Evolutionary conservation across 1,284 basidiomycete species (phyloP), one percentile per base, ranked within the genome.

Genomic region (Boletellus dicymbophilus): DNA sequence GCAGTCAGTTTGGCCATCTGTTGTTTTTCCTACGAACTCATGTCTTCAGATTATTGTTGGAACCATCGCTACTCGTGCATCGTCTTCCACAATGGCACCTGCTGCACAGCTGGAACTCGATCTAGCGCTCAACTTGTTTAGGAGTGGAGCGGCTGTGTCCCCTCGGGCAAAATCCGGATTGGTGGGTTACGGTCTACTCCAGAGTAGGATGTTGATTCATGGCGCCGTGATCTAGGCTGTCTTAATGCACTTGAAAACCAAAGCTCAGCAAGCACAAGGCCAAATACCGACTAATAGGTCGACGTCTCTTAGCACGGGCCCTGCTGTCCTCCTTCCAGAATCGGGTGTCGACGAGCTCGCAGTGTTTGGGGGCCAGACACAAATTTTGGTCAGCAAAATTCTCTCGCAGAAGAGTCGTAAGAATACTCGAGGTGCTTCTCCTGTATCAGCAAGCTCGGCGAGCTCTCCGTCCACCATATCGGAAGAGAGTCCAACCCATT

Each of bases 301-400:
- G 4, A 2, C 27, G 37, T 47, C 56, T 27, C 18, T 43, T 22
- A 37, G 44, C 27, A 12, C 44, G n/a, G 71, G 68, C 52, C 56
- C 66, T 48, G 48, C 66, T 21, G 58, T 65, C 41, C 63, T 71
- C 10, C 64, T 63, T 21, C 66, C 73, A 9, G 65, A 78, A 36
- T 80, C 81, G 58, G 79, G 81, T 44, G 80, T 77, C 34, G 74
- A 85, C 54, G 82, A 84, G 58, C 73, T 86, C 18, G 81, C 84
- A 18, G 72, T 85, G n/a, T 85, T 85, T 46, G 84, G 83, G 39
- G 84, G 79, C 6, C 80, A 81, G 54, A 82, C 81, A 9, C 72
- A 73, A 37, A 72, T 81, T 31, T 58, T 82, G 18, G 81, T 84
- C 43, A 81, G 75, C 66, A 81, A 72, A 55, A 65, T 80, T 42